phyloP scores from a whole-genome alignment of 257 asterid species.

The Parsonsia alboflavescens region DNA sequence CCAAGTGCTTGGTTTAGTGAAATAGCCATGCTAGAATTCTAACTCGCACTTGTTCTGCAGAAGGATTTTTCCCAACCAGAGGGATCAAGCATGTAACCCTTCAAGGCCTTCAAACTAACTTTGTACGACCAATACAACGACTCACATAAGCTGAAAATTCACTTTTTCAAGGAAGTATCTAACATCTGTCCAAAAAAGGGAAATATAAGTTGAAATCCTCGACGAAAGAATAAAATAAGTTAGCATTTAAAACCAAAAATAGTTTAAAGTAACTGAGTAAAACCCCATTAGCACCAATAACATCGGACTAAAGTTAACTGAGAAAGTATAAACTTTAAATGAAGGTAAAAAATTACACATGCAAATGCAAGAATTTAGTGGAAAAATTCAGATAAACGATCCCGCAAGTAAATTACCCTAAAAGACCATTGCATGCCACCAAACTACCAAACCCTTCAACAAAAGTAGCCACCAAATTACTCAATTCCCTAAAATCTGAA shows the following conservation, averaged over 20 bases:
- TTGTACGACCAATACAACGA: not conserved
- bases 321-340: constrained; percentile 11
- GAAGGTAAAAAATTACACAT: constrained; percentile 27
- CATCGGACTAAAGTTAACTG: constrained; percentile 19
- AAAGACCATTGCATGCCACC: constrained; percentile 43
- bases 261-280: constrained; percentile 18
- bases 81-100: not conserved
- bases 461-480: constrained; percentile 16
- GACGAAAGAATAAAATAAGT: not conserved
- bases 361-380: constrained; percentile 37
- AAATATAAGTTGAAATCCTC: not conserved
- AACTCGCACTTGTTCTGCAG: not conserved
- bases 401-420: constrained; percentile 23
- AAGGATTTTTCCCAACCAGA: not conserved
- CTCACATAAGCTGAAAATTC: not conserved
- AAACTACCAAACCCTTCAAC: constrained; percentile 18
- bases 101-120: not conserved
- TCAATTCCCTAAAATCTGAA: constrained; percentile 17
- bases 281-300: constrained; percentile 23
- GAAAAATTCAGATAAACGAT: constrained; percentile 20
- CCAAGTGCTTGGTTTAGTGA: not conserved
- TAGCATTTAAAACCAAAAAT: constrained; percentile 12
- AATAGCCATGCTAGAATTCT: not conserved
- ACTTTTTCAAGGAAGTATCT: not conserved
- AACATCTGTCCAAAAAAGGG: no score